These are phyloP conservation scores for Eragrostis tef DNA, from an alignment of 202 grass and related monocot species.

Conservation along the genomic window DNA sequence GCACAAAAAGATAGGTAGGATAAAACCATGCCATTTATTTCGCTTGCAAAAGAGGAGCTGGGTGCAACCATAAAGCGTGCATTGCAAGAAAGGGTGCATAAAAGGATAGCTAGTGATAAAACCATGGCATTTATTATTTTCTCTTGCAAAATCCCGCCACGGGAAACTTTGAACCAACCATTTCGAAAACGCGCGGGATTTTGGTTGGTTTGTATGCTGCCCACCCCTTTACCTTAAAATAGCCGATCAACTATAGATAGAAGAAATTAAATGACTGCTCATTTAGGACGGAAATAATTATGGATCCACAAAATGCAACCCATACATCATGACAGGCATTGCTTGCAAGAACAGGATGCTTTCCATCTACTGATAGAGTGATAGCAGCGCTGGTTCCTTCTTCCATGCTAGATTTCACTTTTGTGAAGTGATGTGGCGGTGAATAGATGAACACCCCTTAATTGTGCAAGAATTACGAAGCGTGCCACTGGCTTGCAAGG, in stretches of 20 bases:
- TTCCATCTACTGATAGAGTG: neutral
- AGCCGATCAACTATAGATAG: neutral
- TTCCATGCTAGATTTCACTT: neutral
- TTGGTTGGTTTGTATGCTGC: neutral
- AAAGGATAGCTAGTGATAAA: neutral
- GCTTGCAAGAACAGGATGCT: neutral
- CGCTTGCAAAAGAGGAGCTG: too few relatives aligned
- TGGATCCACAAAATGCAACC: neutral
- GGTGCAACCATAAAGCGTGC: too few relatives aligned
- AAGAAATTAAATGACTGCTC: neutral
- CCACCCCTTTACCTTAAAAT: neutral
- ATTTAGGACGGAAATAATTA: neutral
- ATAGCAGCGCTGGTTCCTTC: neutral
- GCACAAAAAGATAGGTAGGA: too few relatives aligned
- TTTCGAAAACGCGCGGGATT: neutral
- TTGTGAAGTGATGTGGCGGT: neutral
- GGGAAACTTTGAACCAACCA: neutral
- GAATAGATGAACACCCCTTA: conserved; percentile 7
- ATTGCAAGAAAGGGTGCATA: too few relatives aligned
- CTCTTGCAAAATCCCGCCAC: neutral
- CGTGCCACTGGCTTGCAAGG: conserved; percentile 49
- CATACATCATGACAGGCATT: neutral
- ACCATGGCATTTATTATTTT: neutral
- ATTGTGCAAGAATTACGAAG: conserved; percentile 40
- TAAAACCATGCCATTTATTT: too few relatives aligned